A percentile compares a stretch with the other conserved stretches of the same genome.
phyloP scores from a whole-genome alignment of 176 grass and related monocot genomes.

The Ensete glaucum region DNA sequence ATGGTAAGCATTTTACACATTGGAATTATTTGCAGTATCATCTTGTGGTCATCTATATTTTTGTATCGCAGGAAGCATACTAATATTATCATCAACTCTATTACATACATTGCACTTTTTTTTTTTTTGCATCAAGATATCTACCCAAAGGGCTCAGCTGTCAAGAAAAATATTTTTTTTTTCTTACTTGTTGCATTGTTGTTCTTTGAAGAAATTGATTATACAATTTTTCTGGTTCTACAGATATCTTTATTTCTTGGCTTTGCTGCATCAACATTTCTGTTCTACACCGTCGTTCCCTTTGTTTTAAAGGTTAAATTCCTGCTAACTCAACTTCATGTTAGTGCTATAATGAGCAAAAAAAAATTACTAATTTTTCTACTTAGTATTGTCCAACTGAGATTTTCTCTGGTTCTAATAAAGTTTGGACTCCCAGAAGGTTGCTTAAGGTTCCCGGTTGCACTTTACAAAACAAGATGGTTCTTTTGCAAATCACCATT shows the following conservation, averaged over 20 bases:
- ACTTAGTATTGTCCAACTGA: too few relatives aligned
- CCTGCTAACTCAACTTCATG: neutral
- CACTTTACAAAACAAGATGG: too few relatives aligned
- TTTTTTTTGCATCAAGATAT: neutral
- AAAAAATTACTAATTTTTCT: too few relatives aligned
- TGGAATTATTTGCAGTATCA: neutral
- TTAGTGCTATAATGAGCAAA: too few relatives aligned
- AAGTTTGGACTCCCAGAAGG: too few relatives aligned
- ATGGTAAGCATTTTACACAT: conserved; percentile 13
- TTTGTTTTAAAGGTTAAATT: conserved; percentile 32
- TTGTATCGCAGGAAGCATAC: neutral
- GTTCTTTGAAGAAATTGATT: neutral
- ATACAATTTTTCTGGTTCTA: neutral
- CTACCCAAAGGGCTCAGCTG: too few relatives aligned
- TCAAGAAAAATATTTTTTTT: too few relatives aligned
- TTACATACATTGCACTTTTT: neutral
- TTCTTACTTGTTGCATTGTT: neutral
- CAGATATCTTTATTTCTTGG: conserved; percentile 36
- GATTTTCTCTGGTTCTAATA: too few relatives aligned
- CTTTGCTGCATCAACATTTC: conserved; percentile 26
- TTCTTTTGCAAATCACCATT: too few relatives aligned
- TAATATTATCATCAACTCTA: neutral
- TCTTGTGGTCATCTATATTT: too few relatives aligned
- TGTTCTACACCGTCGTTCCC: conserved; percentile 31
- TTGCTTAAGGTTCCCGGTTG: too few relatives aligned